Percentiles rank a stretch among this genome's conserved stretches.
phyloP scores from a whole-genome alignment of 371 early-diverging fungal genomes.

The Zychaea mexicana region DNA sequence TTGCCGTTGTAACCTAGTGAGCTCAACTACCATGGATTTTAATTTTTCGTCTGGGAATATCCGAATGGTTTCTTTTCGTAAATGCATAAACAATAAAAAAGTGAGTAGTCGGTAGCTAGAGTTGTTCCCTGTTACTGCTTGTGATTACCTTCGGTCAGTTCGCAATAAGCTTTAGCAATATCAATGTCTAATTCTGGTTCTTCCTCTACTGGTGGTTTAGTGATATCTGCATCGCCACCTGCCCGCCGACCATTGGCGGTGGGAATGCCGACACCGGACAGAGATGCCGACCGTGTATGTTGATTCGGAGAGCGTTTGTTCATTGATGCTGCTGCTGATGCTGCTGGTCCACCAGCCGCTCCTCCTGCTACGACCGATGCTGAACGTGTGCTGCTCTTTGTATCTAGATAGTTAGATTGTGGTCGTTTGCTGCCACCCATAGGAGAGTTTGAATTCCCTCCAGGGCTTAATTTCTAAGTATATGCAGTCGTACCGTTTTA shows the following conservation, averaged over 20 bases:
- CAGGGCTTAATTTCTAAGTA: slow-evolving; percentile 8
- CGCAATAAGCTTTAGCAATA: slow-evolving; percentile 55
- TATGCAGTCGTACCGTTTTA: no score
- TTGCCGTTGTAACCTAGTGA: slow-evolving; percentile 59
- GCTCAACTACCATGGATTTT: slow-evolving; percentile 53
- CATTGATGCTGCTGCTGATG: background rate
- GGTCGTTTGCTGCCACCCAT: slow-evolving; percentile 15
- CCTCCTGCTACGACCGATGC: slow-evolving; percentile 7
- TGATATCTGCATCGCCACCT: slow-evolving; percentile 5
- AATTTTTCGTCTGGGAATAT: slow-evolving; percentile 61
- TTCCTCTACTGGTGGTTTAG: slow-evolving; percentile 30
- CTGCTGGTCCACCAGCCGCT: background rate
- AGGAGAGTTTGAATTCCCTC: slow-evolving; percentile 5
- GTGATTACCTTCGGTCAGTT: slow-evolving; percentile 50
- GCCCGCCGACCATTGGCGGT: background rate
- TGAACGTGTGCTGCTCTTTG: slow-evolving; percentile 1
- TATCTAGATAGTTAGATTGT: slow-evolving; percentile 21
- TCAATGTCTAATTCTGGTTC: slow-evolving; percentile 53
- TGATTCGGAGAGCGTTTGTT: background rate
- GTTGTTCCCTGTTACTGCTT: background rate
- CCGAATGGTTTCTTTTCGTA: slow-evolving; percentile 54
- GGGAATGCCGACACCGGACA: background rate
- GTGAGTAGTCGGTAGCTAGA: background rate
- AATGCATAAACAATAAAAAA: background rate
- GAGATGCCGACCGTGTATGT: background rate